Evolutionary conservation across 2,329 filamentous ascomycete species (phyloP).

Genomic region (Fusarium pseudonygamai): DNA sequence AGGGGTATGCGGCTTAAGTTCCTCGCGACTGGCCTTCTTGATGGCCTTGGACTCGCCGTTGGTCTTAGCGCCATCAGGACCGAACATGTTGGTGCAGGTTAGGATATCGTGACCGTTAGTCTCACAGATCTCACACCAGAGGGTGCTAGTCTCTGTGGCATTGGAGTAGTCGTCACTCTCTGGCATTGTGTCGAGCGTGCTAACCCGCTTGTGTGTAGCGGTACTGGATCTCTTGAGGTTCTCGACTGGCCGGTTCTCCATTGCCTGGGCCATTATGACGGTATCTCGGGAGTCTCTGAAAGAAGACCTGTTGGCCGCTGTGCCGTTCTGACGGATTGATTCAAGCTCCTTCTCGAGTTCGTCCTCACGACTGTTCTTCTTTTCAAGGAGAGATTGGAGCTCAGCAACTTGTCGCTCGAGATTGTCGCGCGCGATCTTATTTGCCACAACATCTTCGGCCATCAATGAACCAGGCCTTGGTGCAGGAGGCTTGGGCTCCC

Average conservation of each 20-base stretch:
- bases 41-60: conserved; percentile 45
- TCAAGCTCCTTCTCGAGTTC: conserved; percentile 87
- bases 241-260: conserved; percentile 57
- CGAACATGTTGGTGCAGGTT: conserved; percentile 92
- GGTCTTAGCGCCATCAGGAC: conserved; percentile 52
- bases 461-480: conserved; percentile 50
- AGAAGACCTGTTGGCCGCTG: conserved; percentile 61
- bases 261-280: conserved; percentile 64
- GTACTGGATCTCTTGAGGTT: conserved; percentile 62
- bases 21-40: conserved; percentile 50
- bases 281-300: conserved; percentile 74
- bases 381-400: conserved; percentile 76
- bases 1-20: conserved; percentile 52
- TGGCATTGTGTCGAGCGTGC: conserved; percentile 73
- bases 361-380: conserved; percentile 78
- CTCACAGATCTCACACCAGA: conserved; percentile 98
- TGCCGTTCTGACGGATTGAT: conserved; percentile 62
- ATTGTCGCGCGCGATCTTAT: conserved; percentile 62
- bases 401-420: conserved; percentile 85
- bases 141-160: conserved; percentile 75
- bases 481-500: conserved; percentile 46
- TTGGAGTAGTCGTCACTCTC: conserved; percentile 76
- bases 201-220: conserved; percentile 58
- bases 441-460: conserved; percentile 44
- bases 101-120: conserved; percentile 91